These are phyloP conservation scores for Moniliophthora roreri DNA, from an alignment of 1,284 basidiomycete species.

Conservation along the genomic window DNA sequence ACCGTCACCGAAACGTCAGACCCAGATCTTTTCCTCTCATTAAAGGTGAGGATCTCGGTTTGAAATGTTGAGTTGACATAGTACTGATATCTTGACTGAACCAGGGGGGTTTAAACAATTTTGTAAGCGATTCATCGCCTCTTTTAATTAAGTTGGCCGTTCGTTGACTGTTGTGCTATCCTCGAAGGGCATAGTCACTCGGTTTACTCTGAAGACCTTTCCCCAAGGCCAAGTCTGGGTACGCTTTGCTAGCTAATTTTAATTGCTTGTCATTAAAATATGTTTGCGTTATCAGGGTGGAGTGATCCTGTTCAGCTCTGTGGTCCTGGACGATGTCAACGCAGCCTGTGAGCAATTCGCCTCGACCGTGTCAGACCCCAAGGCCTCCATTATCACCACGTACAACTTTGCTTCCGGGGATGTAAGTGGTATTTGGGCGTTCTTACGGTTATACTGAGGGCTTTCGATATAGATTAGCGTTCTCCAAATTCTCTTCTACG, in stretches of 20 bases:
- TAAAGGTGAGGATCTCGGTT: conserved; percentile 23
- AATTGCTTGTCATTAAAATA: no score
- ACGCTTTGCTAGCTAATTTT: conserved; percentile 11
- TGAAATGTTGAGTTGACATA: no score
- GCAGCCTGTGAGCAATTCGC: no score
- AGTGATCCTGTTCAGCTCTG: no score
- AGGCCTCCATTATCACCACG: no score
- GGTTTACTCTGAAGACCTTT: conserved; percentile 41
- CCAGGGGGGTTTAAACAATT: conserved; percentile 34
- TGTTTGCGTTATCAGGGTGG: no score
- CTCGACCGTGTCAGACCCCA: no score
- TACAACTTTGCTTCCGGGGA: no score
- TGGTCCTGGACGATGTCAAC: no score
- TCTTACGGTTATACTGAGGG: no score
- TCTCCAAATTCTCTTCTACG: conserved; percentile 47
- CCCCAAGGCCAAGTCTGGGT: conserved; percentile 51
- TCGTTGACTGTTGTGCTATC: neutral
- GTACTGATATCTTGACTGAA: neutral
- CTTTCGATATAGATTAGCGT: conserved; percentile 31
- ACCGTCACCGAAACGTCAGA: conserved; percentile 28
- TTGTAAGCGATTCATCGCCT: conserved; percentile 26
- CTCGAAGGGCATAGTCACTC: conserved; percentile 46
- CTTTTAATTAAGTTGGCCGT: no score
- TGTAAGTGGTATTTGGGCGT: no score
- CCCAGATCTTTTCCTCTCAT: conserved; percentile 37